Evolutionary conservation across 2,329 filamentous ascomycete species (phyloP).

Genomic region (Lachnellula hyalina): DNA sequence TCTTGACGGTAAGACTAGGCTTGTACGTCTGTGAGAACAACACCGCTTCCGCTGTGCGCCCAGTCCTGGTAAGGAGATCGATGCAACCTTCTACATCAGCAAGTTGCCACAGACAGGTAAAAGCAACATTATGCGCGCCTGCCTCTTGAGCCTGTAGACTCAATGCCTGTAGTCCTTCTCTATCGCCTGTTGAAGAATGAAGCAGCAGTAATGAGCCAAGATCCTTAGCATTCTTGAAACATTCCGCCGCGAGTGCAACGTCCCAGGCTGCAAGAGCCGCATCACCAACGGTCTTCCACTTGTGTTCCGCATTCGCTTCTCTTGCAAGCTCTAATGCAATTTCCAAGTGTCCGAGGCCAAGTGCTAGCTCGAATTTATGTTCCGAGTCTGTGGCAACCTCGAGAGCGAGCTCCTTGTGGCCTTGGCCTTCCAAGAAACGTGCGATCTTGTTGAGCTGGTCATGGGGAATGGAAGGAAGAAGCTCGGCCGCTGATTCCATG

Average conservation of each 20-base stretch:
- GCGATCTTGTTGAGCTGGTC: slow-evolving; percentile 98
- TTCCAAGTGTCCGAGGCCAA: slow-evolving; percentile 76
- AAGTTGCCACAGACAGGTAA: slow-evolving; percentile 83
- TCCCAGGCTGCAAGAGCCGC: slow-evolving; percentile 85
- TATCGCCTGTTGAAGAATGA: slow-evolving; percentile 79
- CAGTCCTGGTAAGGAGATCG: slow-evolving; percentile 72
- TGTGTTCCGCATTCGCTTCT: slow-evolving; percentile 83
- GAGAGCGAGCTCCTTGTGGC: slow-evolving; percentile 90
- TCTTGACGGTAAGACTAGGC: slow-evolving; percentile 64
- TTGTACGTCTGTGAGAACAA: slow-evolving; percentile 95
- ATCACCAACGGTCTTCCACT: slow-evolving; percentile 97
- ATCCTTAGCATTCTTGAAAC: slow-evolving; percentile 87
- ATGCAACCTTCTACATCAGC: slow-evolving; percentile 79
- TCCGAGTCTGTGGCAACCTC: slow-evolving; percentile 92
- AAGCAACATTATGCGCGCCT: slow-evolving; percentile 86
- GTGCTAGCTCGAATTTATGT: slow-evolving; percentile 91
- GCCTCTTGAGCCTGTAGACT: slow-evolving; percentile 69
- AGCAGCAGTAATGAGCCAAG: slow-evolving; percentile 83
- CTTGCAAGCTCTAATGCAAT: slow-evolving; percentile 81
- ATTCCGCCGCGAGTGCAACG: slow-evolving; percentile 81
- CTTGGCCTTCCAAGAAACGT: slow-evolving; percentile 93
- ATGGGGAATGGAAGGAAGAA: slow-evolving; percentile 77
- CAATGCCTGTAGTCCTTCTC: slow-evolving; percentile 65
- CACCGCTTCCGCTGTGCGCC: slow-evolving; percentile 76
- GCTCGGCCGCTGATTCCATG: slow-evolving; percentile 82